Conservation (phyloP, 2,329 filamentous ascomycete species). For the Coniochaeta sp. region DNA sequence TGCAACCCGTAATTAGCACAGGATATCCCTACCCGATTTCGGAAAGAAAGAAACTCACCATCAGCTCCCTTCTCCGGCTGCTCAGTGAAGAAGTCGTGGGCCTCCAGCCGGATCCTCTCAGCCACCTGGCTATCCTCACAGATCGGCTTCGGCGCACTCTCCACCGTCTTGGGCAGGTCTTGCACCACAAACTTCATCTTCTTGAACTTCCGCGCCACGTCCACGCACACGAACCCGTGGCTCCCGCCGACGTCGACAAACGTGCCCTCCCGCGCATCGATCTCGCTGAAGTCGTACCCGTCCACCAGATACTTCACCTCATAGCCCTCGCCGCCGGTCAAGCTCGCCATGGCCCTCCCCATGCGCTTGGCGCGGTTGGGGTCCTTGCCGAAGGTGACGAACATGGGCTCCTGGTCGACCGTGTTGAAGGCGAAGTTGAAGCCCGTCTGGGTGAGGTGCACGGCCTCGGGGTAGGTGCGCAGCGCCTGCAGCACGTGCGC, state of each 20-base stretch:
- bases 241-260: conserved; percentile 54
- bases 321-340: conserved; percentile 49
- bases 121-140: conserved; percentile 29
- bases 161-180: conserved; percentile 41
- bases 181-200: conserved; percentile 49
- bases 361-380: conserved; percentile 41
- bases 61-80: conserved; percentile 48
- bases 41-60: conserved; percentile 22
- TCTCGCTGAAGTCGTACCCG: conserved; percentile 43
- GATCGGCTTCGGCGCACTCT: conserved; percentile 35
- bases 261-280: conserved; percentile 36
- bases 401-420: conserved; percentile 44
- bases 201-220: conserved; percentile 41
- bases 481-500: conserved; percentile 38
- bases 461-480: conserved; percentile 36
- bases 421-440: conserved; percentile 45
- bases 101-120: conserved; percentile 31
- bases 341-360: conserved; percentile 45
- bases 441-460: conserved; percentile 37
- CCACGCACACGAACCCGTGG: conserved; percentile 49
- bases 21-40: not conserved
- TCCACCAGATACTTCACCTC: conserved; percentile 44
- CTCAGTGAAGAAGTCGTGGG: conserved; percentile 51
- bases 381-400: conserved; percentile 42
- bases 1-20: conserved; percentile 8